Base-by-base conservation (phyloP, 371 early-diverging fungal species). In the Mucor indicus region DNA sequence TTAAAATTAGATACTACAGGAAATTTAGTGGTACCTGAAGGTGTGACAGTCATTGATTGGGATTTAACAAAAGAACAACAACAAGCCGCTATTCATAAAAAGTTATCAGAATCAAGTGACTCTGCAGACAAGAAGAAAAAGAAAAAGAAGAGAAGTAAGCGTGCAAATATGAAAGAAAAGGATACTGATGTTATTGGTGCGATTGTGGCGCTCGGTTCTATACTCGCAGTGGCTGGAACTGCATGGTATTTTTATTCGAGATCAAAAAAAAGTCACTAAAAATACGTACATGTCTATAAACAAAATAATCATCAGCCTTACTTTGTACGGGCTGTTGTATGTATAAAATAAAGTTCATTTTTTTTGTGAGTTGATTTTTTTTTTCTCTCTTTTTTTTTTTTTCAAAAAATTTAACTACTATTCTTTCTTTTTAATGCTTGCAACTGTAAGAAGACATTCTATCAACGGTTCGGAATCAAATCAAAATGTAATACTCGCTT, bases 1-100 rank as follows among this genome's bases (percentile, higher is more conserved):
- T 43, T 58, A n/a, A 72, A 69, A 27, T 44, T 75, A 23, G 76
- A 75, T 45, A 55, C 54, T 2, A 66, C 70, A 10, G 66, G 64
- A 13, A 69, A 61, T 9, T 48, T 75, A 15, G 57, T 57, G 2
- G 63, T 62, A 13, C 72, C 72, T 36, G 55, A 60, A n/a, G 76
- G 67, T 15, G 70, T 67, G 2, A 43, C 29, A 4, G 49, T 56
- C 8, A 50, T 72, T 20, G 72, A 75, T 16, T 75, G 76, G 76
- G 72, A 75, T 48, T 53, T 66, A 8, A 45, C 45, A 9, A 60
- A 48, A 21, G 67, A 62, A 32, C 32, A 48, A 31, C 41, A 52
- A 29, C 16, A 49, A 27, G 29, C n/a, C n/a, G n/a, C n/a, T n/a
- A n/a, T n/a, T n/a, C n/a, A n/a, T n/a, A n/a, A n/a, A n/a, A n/a